Percentiles rank a stretch among this genome's conserved stretches.
Evolutionary conservation across 78 protist species (phyloP).

Genomic region (Corallochytrium limacisporum): DNA sequence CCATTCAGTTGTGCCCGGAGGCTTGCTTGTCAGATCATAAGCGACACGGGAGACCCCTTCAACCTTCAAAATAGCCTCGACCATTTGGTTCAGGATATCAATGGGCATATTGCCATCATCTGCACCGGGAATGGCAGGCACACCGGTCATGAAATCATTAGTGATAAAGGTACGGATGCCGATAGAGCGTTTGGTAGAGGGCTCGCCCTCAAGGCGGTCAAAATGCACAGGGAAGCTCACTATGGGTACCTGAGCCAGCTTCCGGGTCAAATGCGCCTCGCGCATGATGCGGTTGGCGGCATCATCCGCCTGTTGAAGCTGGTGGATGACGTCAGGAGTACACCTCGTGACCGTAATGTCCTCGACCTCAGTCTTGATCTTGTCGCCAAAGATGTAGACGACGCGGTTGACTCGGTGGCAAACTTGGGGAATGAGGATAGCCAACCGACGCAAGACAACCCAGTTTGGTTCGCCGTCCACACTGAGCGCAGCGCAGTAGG

Average conservation of each 20-base stretch:
- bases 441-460: conserved; percentile 31
- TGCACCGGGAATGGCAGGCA: conserved; percentile 48
- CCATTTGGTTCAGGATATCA: conserved; percentile 34
- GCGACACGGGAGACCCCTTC: conserved; percentile 48
- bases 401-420: conserved; percentile 73
- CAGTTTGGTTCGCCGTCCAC: conserved; percentile 20
- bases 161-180: conserved; percentile 70
- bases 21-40: conserved; percentile 77
- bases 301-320: conserved; percentile 60
- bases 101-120: conserved; percentile 15
- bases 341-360: conserved; percentile 52
- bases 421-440: conserved; percentile 50
- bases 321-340: conserved; percentile 30
- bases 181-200: conserved; percentile 31
- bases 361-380: conserved; percentile 14
- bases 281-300: conserved; percentile 34
- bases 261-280: conserved; percentile 27
- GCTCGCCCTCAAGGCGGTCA: conserved; percentile 16
- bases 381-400: conserved; percentile 46
- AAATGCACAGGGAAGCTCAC: conserved; percentile 51
- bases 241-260: conserved; percentile 63
- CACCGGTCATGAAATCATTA: conserved; percentile 76
- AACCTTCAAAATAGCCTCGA: conserved; percentile 1
- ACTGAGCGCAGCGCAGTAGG: conserved; percentile 35
- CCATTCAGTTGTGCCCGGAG: conserved; percentile 91